phyloP scores from a whole-genome alignment of 176 grass and related monocot genomes.

The Bonia amplexicaulis region DNA sequence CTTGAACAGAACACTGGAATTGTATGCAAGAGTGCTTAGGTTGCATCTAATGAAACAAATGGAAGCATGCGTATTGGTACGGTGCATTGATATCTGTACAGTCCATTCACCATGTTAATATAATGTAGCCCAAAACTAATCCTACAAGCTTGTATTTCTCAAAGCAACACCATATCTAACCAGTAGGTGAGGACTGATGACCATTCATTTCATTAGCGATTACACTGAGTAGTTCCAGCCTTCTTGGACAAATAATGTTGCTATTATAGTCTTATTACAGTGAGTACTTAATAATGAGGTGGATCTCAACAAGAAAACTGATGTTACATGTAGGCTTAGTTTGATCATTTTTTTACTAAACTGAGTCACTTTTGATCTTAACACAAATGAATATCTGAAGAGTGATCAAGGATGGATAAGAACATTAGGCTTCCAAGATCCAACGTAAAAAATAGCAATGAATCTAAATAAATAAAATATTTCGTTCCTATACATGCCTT shows the following conservation, averaged over 20 bases:
- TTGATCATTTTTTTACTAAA: no score
- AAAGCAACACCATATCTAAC: not conserved
- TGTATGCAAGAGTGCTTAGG: not conserved
- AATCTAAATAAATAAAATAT: no score
- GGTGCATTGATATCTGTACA: not conserved
- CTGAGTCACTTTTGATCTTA: not conserved
- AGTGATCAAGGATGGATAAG: no score
- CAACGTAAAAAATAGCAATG: no score
- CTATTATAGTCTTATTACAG: not conserved
- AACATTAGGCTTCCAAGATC: no score
- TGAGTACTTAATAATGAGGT: not conserved
- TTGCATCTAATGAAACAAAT: not conserved
- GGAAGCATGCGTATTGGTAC: not conserved
- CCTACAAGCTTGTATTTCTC: not conserved
- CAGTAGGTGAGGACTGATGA: not conserved
- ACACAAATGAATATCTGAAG: not conserved
- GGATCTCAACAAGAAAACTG: not conserved
- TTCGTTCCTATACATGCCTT: no score
- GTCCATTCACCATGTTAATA: not conserved
- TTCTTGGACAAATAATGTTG: not conserved
- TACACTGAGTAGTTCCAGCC: not conserved
- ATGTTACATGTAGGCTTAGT: no score
- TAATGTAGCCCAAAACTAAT: not conserved
- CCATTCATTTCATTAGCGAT: not conserved
- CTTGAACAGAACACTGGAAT: not conserved